Evolutionary conservation across 1,139 yeast species (phyloP), one percentile per base, ranked within the genome.

Genomic region (Debaryomycetaceae sp.): DNA sequence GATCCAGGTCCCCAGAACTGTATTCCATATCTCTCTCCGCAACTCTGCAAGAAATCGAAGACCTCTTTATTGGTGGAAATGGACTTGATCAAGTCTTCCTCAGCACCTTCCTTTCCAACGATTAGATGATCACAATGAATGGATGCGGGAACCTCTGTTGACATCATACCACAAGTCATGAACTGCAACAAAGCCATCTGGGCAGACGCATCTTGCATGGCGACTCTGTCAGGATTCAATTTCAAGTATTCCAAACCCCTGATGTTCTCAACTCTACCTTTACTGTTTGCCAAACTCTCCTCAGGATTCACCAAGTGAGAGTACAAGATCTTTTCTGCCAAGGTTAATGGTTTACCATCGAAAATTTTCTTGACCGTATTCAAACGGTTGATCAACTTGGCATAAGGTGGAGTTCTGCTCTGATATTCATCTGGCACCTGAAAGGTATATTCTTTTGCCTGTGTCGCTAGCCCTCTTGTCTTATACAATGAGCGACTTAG

Each of bases 1-100:
- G 97, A 90, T 42, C 99, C 99, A 13, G 99, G 98, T 11, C 97
- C 97, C 99, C 99, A 93, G 70, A 93, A 93, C 63, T 88, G 96
- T 53, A 93, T 89, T 49, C 97, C 97, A 64, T 90, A 93, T 67
- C 87, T 90, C 56, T 80, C 85, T 50, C 95, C 95, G 70, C 97
- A 89, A 50, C 91, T 81, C 65, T 87, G 87, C 55, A 93, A 75
- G 71, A 93, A 93, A 62, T 90, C 95, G 62, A 90, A 93, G 41
- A 93, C 98, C 66, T 93, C 99, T 59, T 85, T 83, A 74, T 93
- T 93, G 44, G 90, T 85, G 17, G 87, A 83, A 40, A 88, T 82
- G 31, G 97, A 87, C 38, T 78, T 71, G 45, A 75, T 70, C 63
- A 93, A 77, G 68, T 93, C 99, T 47, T 70, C 62, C 14, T 80